Evolutionary conservation across 192 early-diverging fungal genomes (phyloP), one percentile per base, ranked within the genome.

Genomic region (Dimargaris cristalligena): DNA sequence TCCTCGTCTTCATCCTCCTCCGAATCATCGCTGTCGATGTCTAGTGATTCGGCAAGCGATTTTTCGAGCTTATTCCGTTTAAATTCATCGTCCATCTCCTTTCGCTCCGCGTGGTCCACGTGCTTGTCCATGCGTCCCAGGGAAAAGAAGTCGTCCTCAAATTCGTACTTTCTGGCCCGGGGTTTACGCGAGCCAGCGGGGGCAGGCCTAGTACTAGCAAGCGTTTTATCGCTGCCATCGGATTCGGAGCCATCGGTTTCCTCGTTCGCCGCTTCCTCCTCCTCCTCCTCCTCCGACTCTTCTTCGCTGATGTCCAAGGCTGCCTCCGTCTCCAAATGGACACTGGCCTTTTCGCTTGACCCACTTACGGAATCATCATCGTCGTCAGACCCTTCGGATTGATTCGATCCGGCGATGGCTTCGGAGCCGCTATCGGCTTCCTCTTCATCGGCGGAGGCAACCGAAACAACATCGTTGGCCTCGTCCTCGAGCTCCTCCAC

Each of bases 81-180:
- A 23, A 57, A 57, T 25, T 74, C 64, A 52, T 76, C 62, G 38
- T 76, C 77, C 22, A 74, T 68, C 62, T 92, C 84, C 29, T 71
- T 60, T 29, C 71, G 67, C 66, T 90, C 86, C 22, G 83, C 81
- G 62, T 74, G 67, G 56, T 89, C 84, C 20, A 90, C 91, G 77
- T 96, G 96, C 61, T 73, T 68, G 31, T 90, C 87, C 76, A 95
- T 78, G 59, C 94, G 87, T 13, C 75, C 77, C n/a, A 89, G 65
- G n/a, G 78, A 81, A 66, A 98, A 98, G 64, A 96, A 96, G 20
- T 92, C 84, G 69, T 98, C 92, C 63, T 94, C 92, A 0, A 98
- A 70, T 50, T 83, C 79, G 28, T 85, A 84, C 2, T 52, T 63
- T 62, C 75, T 74, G 18, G 31, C 59, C 44, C 67, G 71, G 57